Percentiles rank a stretch among this genome's conserved stretches.
Evolutionary conservation across 805 yeast species (phyloP).

Genomic region (Hanseniaspora pseudoguilliermondii): DNA sequence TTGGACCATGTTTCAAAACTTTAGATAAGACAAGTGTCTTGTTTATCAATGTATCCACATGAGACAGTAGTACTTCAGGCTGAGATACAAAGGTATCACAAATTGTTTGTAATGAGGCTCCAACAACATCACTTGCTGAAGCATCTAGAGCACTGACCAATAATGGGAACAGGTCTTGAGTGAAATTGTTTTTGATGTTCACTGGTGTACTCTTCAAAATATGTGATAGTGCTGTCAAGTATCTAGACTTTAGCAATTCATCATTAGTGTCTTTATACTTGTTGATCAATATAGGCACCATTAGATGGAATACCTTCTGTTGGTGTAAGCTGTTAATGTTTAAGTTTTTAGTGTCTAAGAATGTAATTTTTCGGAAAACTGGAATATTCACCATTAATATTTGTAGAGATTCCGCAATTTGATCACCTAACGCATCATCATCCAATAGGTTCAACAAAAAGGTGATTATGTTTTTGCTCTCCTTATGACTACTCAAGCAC

Average conservation of each 20-base stretch:
- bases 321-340: constrained; percentile 60
- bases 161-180: constrained; percentile 55
- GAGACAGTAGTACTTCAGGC: constrained; percentile 38
- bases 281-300: constrained; percentile 43
- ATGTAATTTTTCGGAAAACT: constrained; percentile 38
- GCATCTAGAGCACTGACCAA: constrained; percentile 50
- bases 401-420: constrained; percentile 45
- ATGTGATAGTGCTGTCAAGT: constrained; percentile 53
- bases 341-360: constrained; percentile 31
- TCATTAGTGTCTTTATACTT: constrained; percentile 29
- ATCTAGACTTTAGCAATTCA: constrained; percentile 33
- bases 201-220: constrained; percentile 54
- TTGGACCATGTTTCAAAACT: constrained; percentile 29
- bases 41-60: constrained; percentile 47
- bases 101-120: constrained; percentile 51
- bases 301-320: constrained; percentile 58
- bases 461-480: constrained; percentile 27
- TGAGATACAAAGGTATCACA: constrained; percentile 44
- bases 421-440: constrained; percentile 25
- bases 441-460: constrained; percentile 29
- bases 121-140: constrained; percentile 36
- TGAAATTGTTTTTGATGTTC: constrained; percentile 50
- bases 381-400: constrained; percentile 57
- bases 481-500: constrained; percentile 41
- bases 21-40: constrained; percentile 31